These are phyloP conservation scores for Mallotus repandus DNA, from an alignment of 441 rosid genomes.

Conservation along the genomic window DNA sequence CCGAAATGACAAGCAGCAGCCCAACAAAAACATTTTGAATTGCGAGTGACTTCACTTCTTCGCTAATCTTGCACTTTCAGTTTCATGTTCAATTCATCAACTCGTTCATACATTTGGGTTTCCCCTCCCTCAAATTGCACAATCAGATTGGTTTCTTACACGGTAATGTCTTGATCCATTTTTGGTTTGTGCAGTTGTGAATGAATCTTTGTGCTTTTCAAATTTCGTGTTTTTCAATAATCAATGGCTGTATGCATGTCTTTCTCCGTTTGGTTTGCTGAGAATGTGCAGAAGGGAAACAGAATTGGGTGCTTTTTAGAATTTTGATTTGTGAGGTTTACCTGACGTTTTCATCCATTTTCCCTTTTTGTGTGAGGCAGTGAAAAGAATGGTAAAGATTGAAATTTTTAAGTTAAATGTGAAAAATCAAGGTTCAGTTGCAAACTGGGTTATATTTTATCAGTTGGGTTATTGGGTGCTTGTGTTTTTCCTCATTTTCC, in stretches of 20 bases:
- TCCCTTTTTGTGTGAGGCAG: background rate
- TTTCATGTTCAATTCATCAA: too few species aligned
- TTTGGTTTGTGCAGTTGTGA: background rate
- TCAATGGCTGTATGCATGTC: background rate
- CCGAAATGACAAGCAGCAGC: too few species aligned
- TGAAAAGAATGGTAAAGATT: background rate
- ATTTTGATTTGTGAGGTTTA: background rate
- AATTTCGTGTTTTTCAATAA: too few species aligned
- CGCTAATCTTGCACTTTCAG: too few species aligned
- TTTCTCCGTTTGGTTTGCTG: background rate
- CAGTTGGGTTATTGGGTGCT: background rate
- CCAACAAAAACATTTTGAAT: too few species aligned
- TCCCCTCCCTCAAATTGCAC: too few species aligned
- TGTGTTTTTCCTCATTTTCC: background rate
- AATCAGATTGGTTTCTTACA: too few species aligned
- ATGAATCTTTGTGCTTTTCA: background rate
- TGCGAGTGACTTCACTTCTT: too few species aligned
- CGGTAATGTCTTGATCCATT: background rate
- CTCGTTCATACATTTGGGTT: too few species aligned
- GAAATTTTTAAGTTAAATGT: background rate
- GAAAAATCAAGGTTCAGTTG: background rate
- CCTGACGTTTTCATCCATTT: background rate
- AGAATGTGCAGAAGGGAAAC: constrained; percentile 1
- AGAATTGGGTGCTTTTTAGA: background rate
- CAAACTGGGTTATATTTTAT: background rate